Percentiles rank a stretch among this genome's conserved stretches.
Evolutionary conservation across 805 yeast species (phyloP).

Genomic region (Yamadazyma phyllophila): DNA sequence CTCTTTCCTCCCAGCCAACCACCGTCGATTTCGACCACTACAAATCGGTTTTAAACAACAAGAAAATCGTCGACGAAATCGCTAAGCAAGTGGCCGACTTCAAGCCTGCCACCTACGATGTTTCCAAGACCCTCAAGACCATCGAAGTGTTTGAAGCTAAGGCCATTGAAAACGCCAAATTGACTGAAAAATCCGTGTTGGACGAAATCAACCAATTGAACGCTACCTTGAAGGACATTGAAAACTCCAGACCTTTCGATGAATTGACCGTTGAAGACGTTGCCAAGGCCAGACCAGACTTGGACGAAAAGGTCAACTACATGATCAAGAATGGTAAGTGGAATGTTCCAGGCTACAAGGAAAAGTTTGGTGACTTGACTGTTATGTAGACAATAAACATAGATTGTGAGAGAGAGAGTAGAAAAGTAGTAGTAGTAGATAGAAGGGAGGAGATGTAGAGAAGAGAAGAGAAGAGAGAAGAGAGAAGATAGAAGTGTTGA

Average conservation of each 20-base stretch:
- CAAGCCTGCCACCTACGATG: conserved; percentile 83
- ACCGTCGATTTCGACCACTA: conserved; percentile 80
- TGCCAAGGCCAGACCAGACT: conserved; percentile 93
- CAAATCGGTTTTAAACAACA: conserved; percentile 78
- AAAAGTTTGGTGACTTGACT: conserved; percentile 95
- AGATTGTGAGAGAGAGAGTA: not conserved
- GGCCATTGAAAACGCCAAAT: conserved; percentile 93
- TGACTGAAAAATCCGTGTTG: conserved; percentile 84
- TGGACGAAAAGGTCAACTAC: conserved; percentile 91
- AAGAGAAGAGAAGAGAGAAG: too few relatives aligned
- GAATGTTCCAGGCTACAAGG: conserved; percentile 98
- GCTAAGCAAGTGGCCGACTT: conserved; percentile 73
- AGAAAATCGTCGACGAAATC: conserved; percentile 72
- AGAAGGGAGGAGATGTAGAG: too few relatives aligned
- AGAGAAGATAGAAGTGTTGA: too few relatives aligned
- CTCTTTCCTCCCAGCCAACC: conserved; percentile 69
- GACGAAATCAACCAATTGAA: conserved; percentile 83
- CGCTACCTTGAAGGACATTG: conserved; percentile 88
- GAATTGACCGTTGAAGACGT: conserved; percentile 95
- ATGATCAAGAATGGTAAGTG: conserved; percentile 96
- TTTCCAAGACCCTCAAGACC: conserved; percentile 84
- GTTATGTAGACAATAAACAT: conserved; percentile 58
- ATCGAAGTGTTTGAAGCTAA: conserved; percentile 91
- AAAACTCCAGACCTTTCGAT: conserved; percentile 96
- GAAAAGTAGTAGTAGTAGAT: not conserved